Conservation (phyloP, 1,284 basidiomycete genomes). For the Ganoderma resinaceum region DNA sequence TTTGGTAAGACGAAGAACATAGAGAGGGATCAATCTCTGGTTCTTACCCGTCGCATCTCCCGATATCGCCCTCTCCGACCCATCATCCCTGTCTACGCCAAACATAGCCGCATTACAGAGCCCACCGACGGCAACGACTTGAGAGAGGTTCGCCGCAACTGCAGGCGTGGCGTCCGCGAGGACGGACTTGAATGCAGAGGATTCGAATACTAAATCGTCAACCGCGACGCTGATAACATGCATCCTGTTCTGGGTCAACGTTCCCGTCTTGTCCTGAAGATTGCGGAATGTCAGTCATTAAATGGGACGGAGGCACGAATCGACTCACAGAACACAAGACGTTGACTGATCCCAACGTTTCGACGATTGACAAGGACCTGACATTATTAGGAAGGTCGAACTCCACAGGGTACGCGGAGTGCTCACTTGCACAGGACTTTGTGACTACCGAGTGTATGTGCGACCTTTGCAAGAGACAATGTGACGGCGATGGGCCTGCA, state of each 20-base stretch:
- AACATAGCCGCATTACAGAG: slow-evolving; percentile 68
- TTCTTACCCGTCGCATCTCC: slow-evolving; percentile 68
- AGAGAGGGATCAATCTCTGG: slow-evolving; percentile 3
- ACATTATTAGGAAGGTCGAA: neutral
- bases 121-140: slow-evolving; percentile 52
- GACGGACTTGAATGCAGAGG: slow-evolving; percentile 12
- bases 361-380: slow-evolving; percentile 43
- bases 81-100: slow-evolving; percentile 44
- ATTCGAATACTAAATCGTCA: slow-evolving; percentile 48
- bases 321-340: slow-evolving; percentile 46
- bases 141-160: slow-evolving; percentile 32
- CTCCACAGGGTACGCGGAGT: neutral
- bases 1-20: neutral
- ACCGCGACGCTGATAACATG: slow-evolving; percentile 45
- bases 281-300: neutral
- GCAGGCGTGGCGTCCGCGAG: slow-evolving; percentile 13
- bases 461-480: slow-evolving; percentile 52
- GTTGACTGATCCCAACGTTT: slow-evolving; percentile 57
- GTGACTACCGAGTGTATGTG: slow-evolving; percentile 58
- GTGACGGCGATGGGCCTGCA: slow-evolving; percentile 52
- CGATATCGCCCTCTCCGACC: slow-evolving; percentile 50
- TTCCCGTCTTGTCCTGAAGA: slow-evolving; percentile 51
- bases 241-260: slow-evolving; percentile 60
- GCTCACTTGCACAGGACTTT: slow-evolving; percentile 64
- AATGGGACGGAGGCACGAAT: neutral